phyloP scores from a whole-genome alignment of 75 land plant genomes.

The Picea glauca region DNA sequence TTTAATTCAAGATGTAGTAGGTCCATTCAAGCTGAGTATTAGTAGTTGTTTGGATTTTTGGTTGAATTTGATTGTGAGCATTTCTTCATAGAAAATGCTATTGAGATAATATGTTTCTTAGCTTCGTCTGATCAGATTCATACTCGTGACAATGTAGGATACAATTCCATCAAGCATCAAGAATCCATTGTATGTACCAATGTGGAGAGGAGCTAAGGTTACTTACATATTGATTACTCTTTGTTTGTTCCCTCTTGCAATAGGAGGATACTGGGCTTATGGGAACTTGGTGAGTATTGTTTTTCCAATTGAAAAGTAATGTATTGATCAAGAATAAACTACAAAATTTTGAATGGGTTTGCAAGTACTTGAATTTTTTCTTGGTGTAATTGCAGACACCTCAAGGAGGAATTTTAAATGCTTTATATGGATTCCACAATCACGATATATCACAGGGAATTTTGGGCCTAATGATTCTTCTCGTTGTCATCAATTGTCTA shows the following conservation, averaged over 20 bases:
- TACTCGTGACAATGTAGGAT: slow-evolving; percentile 35
- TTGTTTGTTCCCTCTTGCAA: slow-evolving; percentile 85
- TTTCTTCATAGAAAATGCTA: not conserved
- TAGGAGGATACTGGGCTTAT: slow-evolving; percentile 90
- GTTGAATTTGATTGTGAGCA: not conserved
- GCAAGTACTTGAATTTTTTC: not conserved
- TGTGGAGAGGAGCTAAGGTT: slow-evolving; percentile 94
- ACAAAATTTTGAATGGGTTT: not conserved
- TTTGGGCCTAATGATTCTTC: slow-evolving; percentile 47
- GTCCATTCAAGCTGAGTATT: not conserved
- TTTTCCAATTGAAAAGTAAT: no score
- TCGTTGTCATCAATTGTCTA: slow-evolving; percentile 69
- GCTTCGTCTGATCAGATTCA: slow-evolving; percentile 3
- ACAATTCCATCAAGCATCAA: slow-evolving; percentile 92
- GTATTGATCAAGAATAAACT: not conserved
- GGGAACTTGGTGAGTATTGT: slow-evolving; percentile 64
- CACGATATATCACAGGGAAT: slow-evolving; percentile 34
- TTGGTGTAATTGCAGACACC: slow-evolving; percentile 54
- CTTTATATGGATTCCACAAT: slow-evolving; percentile 49
- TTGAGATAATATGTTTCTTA: not conserved
- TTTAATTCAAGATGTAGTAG: not conserved
- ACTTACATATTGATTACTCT: slow-evolving; percentile 71
- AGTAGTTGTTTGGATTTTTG: not conserved
- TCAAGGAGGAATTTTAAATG: slow-evolving; percentile 49
- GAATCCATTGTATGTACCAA: slow-evolving; percentile 79